These are phyloP conservation scores for Debaryomyces psychrophilus DNA, from an alignment of 1,139 yeast genomes.

Conservation along the genomic window DNA sequence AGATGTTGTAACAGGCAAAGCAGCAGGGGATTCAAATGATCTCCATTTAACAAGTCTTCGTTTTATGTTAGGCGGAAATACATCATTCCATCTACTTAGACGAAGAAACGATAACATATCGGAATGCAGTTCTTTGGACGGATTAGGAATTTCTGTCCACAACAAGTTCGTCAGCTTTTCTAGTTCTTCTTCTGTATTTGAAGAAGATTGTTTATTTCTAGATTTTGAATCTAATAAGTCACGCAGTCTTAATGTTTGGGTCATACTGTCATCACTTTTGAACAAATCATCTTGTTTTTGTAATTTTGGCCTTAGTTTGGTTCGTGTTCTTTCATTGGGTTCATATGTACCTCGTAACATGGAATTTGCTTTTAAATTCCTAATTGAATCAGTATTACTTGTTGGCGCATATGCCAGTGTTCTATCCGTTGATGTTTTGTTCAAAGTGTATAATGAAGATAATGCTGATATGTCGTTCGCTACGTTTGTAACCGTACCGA, in stretches of 20 bases:
- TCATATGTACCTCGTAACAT: neutral
- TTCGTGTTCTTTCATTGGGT: neutral
- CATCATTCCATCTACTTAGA: constrained; percentile 78
- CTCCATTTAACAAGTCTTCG: constrained; percentile 84
- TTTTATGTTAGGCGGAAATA: constrained; percentile 70
- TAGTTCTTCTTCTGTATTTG: constrained; percentile 9
- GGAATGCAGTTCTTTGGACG: constrained; percentile 59
- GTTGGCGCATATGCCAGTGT: neutral
- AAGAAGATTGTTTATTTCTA: neutral
- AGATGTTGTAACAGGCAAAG: constrained; percentile 79
- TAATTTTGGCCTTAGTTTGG: neutral
- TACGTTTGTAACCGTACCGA: constrained; percentile 42
- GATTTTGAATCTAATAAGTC: constrained; percentile 5
- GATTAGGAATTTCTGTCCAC: constrained; percentile 73
- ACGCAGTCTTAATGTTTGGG: neutral
- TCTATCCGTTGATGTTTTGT: constrained; percentile 37
- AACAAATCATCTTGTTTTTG: neutral
- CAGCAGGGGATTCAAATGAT: constrained; percentile 90
- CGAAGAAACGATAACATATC: constrained; percentile 46
- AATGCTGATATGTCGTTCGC: constrained; percentile 40
- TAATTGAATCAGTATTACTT: neutral
- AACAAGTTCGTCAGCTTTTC: constrained; percentile 32
- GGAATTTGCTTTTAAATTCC: neutral
- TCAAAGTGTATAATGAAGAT: constrained; percentile 43
- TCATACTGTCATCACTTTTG: neutral